Base-by-base conservation (phyloP, 2,329 filamentous ascomycete species). In the Fusarium sp. region DNA sequence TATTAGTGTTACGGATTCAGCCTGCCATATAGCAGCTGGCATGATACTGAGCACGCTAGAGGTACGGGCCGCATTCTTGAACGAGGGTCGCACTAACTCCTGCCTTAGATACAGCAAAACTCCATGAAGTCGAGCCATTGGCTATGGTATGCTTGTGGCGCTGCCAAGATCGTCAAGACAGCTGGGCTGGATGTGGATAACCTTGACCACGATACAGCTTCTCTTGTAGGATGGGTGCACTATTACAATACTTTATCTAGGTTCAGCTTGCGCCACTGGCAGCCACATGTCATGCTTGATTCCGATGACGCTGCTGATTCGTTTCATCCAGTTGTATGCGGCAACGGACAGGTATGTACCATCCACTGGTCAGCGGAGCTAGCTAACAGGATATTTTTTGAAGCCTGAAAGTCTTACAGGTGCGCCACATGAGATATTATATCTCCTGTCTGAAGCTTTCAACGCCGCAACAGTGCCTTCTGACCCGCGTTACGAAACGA, bases 261-360 rank as follows among this genome's bases (percentile, higher is more conserved):
- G 5, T 77, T 77, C 10, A 73, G 73, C 2, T 10, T 77, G 3
- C 68, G 75, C 2, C 73, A 77, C 22, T 77, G 75, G 75, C 49
- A 62, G 14, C 73, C 73, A 8, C 39, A 57, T 28, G n/a, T 58
- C n/a, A 45, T 24, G 0, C 22, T 66, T 2, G 41, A 54, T 1
- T 6, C 5, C 9, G 49, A 18, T 1, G 22, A 41, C 2, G 33
- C 5, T 4, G 10, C 41, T 11, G 41, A 73, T 3, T 18, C 48
- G 6, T 70, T 75, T 9, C 55, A 64, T 0, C 73, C 73, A 2
- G 57, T 60, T 1, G 72, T 74, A 6, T 74, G 72, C 8, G 54
- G 48, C 2, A 28, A 47, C 1, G 70, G 62, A 3, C 62, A 60
- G 57, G 68, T 68, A 60, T 15, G 35, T 3, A 7, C 1, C 6